Evolutionary conservation across 2,329 filamentous ascomycete species (phyloP), one percentile per base, ranked within the genome.

Genomic region (Botryotinia convoluta): DNA sequence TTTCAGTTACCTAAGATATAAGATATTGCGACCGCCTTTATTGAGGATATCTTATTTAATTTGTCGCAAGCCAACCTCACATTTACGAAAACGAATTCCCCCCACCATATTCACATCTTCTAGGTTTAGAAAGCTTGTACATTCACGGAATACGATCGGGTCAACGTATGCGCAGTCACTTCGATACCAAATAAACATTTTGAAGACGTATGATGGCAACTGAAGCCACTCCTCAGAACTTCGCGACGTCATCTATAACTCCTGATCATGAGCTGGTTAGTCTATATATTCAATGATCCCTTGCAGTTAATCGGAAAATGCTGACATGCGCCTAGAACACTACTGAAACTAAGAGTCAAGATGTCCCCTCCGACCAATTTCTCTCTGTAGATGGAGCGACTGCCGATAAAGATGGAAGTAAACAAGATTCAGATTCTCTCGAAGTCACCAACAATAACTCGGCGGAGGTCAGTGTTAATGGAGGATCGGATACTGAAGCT

Each of bases 401-500:
- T 57, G 76, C 81, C 75, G 81, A 84, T 77, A 82, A 82, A 80
- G 84, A 89, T 78, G 87, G 88, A 74, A 83, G 86, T 77, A 87
- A 86, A 78, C 82, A 86, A 86, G 79, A 87, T 88, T 79, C 83
- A 84, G 80, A 86, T 84, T 72, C 85, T 75, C 84, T 89, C 75
- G 89, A 91, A 79, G 85, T 90, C 79, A 84, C 90, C 79, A 84
- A 87, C 76, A 83, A 87, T 76, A 86, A 87, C 80, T 91, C 90
- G 74, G 86, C 88, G 77, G 89, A 91, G 78, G 89, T 89, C 75
- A 93, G 92, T 81, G 85, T 89, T 76, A 93, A 90, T 81, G 92
- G 91, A 77, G 91, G 90, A 78, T 95, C 93, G 72, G 93, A 95
- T 83, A 93, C 89, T 59, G 93, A 95, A 81, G 88, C 89, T 77